Base-by-base conservation (phyloP, 169 alveolate species). In the Pseudocohnilembus persalinus region DNA sequence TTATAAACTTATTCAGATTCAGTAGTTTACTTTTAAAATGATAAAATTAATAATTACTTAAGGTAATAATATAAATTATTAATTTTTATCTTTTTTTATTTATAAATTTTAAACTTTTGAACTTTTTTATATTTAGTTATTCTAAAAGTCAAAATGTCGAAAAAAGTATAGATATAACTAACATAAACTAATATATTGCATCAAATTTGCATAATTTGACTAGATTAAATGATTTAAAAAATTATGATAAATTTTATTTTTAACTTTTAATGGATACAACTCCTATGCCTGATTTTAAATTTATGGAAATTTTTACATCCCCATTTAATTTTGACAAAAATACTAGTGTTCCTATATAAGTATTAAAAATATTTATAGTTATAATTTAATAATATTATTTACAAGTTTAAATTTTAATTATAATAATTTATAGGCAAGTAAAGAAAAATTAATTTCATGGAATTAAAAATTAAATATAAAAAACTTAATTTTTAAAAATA, bases 1-100 rank as follows among this genome's bases (percentile, higher is more conserved):
- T 63, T 92, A 6, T 85, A 92, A 82, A 78, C 83, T 30, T 88
- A 90, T 73, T 87, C 93, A 16, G 96, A 92, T 84, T 90, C 91
- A 28, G 82, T 89, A 0, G 83, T 92, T 30, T 73, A 85, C 33
- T 92, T 92, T 78, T 89, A 92, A 63, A 92, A 92, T 77, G 94
- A 92, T n/a, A 81, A 83, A 63, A 82, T 92, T 15, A 33, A 88
- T 25, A 35, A 68, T 26, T 79, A 79, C 63, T 72, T 79, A 34
- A 77, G 82, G 82, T 77, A 32, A 77, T 0, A 31, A 76, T 31
- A 76, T 32, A 15, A 0, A 15, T 24, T 25, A 31, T 32, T 24
- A 24, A 25, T 33, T 28, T 16, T 31, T n/a, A 73, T 6, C 29
- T 15, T 15, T n/a, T 6, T 15, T n/a, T 73, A n/a, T 15, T 76